Conservation (phyloP, 495 filamentous ascomycete species). For the Extremus antarcticus region DNA sequence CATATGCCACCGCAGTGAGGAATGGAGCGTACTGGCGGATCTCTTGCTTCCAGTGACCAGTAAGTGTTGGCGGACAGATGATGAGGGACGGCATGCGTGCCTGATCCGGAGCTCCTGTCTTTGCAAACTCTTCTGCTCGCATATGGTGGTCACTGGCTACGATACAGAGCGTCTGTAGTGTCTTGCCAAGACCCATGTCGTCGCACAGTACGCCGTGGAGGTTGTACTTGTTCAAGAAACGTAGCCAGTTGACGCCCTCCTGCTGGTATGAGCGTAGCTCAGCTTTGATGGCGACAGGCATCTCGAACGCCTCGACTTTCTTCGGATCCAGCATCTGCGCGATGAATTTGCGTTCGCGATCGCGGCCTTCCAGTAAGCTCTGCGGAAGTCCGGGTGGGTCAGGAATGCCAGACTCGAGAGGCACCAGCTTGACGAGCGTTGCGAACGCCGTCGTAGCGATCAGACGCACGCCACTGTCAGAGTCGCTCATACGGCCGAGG, state of each 20-base stretch:
- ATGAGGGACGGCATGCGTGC: conserved; percentile 82
- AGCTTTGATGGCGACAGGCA: conserved; percentile 94
- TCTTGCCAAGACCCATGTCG: conserved; percentile 98
- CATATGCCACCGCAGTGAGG: conserved; percentile 76
- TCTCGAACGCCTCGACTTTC: conserved; percentile 86
- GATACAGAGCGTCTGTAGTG: conserved; percentile 92
- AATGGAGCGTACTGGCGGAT: conserved; percentile 92
- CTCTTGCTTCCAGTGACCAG: conserved; percentile 97
- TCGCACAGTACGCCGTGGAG: conserved; percentile 97
- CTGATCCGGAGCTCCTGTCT: conserved; percentile 62
- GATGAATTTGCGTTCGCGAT: conserved; percentile 91
- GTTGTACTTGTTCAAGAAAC: conserved; percentile 95
- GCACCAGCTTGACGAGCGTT: conserved; percentile 94
- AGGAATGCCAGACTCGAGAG: conserved; percentile 94
- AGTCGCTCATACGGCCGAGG: conserved; percentile 96
- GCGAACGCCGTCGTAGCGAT: conserved; percentile 96
- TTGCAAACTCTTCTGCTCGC: conserved; percentile 77
- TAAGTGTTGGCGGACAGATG: conserved; percentile 92
- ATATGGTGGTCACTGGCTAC: conserved; percentile 94
- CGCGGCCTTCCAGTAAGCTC: conserved; percentile 76
- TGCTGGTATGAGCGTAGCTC: conserved; percentile 93
- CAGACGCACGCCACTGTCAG: conserved; percentile 85
- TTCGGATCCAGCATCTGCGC: conserved; percentile 89
- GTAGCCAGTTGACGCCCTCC: conserved; percentile 97
- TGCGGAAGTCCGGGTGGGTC: conserved; percentile 89